phyloP scores from a whole-genome alignment of 179 eudicot species.

The Silene noctiflora region DNA sequence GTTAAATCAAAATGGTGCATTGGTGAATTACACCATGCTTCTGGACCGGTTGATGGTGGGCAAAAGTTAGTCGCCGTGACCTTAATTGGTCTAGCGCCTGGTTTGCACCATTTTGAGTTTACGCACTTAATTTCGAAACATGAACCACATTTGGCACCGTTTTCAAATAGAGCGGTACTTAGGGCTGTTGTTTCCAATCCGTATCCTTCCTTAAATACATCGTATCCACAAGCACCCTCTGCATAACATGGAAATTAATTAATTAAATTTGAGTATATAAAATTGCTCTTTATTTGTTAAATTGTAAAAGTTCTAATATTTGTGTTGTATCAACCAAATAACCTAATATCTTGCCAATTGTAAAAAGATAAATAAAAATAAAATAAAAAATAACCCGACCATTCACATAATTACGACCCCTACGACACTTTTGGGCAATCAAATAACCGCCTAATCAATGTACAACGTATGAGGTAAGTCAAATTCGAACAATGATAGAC shows the following conservation, averaged over 20 bases:
- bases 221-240: constrained; percentile 55
- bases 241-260: neutral
- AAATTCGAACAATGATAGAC: no score
- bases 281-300: no score
- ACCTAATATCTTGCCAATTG: no score
- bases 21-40: constrained; percentile 35
- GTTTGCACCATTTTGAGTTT: constrained; percentile 30
- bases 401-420: no score
- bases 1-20: constrained; percentile 29
- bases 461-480: no score
- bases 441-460: no score
- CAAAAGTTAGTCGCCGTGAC: constrained; percentile 51
- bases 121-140: constrained; percentile 31
- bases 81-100: constrained; percentile 12
- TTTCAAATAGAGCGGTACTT: constrained; percentile 42
- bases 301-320: no score
- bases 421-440: no score
- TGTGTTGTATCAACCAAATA: no score
- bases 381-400: no score
- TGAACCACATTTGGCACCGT: constrained; percentile 40
- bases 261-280: no score
- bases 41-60: constrained; percentile 36
- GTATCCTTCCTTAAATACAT: constrained; percentile 38
- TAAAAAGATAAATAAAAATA: no score
- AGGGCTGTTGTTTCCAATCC: constrained; percentile 43